Evolutionary conservation across 2,329 filamentous ascomycete genomes (phyloP), one percentile per base, ranked within the genome.

Genomic region (Lachnellula arida): DNA sequence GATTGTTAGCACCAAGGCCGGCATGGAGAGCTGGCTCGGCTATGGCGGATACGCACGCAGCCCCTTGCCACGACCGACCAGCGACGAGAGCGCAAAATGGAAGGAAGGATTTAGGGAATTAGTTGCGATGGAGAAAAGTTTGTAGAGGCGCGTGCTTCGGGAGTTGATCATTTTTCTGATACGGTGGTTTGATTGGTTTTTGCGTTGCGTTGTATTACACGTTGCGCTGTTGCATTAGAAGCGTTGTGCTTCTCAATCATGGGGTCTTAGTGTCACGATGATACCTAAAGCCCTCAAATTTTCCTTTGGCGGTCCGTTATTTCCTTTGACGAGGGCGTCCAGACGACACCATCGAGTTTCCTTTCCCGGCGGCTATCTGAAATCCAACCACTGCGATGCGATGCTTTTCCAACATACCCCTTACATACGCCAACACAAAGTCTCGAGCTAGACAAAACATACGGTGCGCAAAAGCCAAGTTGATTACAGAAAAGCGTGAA

Each of bases 1-100:
- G 1, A 82, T 89, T 61, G 79, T 87, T 32, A 84, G 84, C 4
- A 86, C 86, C 58, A 89, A 89, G 75, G 80, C 81, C 46, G 85
- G 78, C 1, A 68, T 89, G 66, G 74, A 84, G 68, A 74, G 77
- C 28, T 84, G 83, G 68, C 81, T 79, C 61, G 82, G 81, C 7
- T 89, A 89, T 64, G 86, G 86, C 79, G 69, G 77, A 28, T 74
- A 71, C 56, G 74, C 71, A 32, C 72, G 77, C 49, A 75, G 73
- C 58, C 79, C 80, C 28, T 72, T 82, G 50, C 79, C 79, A 37
- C 75, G 73, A 62, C 80, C 80, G 46, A 76, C 75, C 32, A 61
- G 69, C 52, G 78, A 80, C 58, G 74, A 83, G 68, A 69, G 67
- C 17, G 71, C 71, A 58, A 73, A 69, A 60, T 83, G 78, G 79